Percentiles rank a stretch among this genome's conserved stretches.
These are phyloP conservation scores for Dryadomyces sulphureus DNA, from an alignment of 2,329 filamentous ascomycete species.

Conservation along the genomic window DNA sequence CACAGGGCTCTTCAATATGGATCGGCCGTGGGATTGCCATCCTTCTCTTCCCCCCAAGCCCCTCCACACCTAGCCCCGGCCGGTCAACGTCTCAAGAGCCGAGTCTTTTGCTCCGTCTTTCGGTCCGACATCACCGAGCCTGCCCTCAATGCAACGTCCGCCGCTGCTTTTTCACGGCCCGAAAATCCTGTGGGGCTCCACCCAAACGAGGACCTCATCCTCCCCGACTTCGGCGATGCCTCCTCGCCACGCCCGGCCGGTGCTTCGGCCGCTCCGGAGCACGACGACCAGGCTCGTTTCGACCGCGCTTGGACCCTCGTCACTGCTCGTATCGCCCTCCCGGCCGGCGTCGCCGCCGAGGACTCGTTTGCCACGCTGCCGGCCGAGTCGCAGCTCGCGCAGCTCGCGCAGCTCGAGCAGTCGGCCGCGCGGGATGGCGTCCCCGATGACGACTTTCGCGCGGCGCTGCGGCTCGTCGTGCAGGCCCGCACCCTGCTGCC, in stretches of 20 bases:
- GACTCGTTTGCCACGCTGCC: slow-evolving; percentile 36
- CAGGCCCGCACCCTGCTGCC: slow-evolving; percentile 31
- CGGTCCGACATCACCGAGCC: slow-evolving; percentile 34
- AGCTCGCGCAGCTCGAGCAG: no score
- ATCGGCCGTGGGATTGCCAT: not conserved
- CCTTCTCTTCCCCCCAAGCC: not conserved
- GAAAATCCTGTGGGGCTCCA: no score
- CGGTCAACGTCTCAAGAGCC: slow-evolving; percentile 31
- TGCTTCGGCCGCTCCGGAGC: not conserved
- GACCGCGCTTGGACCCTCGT: slow-evolving; percentile 49
- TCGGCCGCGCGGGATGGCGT: slow-evolving; percentile 21
- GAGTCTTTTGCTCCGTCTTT: slow-evolving; percentile 41
- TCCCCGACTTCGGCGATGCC: slow-evolving; percentile 3
- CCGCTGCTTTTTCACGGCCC: not conserved
- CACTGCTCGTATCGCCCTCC: slow-evolving; percentile 40
- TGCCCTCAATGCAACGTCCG: slow-evolving; percentile 20
- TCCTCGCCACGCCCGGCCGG: no score
- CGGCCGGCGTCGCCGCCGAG: slow-evolving; percentile 37
- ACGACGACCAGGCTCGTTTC: slow-evolving; percentile 39
- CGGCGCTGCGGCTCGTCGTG: slow-evolving; percentile 38
- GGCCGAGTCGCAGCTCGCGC: slow-evolving; percentile 20
- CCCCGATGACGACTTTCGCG: slow-evolving; percentile 28
- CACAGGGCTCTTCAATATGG: not conserved
- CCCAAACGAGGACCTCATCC: slow-evolving; percentile 7
- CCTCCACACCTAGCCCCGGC: slow-evolving; percentile 18